These are phyloP conservation scores for Phaseolus coccineus DNA, from an alignment of 331 rosid species.

Conservation along the genomic window DNA sequence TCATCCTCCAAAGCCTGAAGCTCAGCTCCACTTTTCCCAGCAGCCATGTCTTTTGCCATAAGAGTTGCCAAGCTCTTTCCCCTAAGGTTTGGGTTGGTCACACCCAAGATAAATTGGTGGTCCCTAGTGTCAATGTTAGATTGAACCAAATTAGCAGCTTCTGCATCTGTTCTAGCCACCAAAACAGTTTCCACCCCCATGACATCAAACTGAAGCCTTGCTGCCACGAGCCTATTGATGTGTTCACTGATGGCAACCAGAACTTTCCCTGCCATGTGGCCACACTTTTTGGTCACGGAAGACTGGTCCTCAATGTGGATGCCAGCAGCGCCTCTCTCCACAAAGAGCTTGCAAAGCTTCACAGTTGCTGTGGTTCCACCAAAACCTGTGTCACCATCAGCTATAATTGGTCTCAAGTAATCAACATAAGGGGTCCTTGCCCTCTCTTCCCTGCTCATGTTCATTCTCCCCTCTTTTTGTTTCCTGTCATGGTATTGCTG, in stretches of 20 bases:
- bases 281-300: constrained; percentile 89
- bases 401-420: constrained; percentile 91
- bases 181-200: constrained; percentile 92
- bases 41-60: constrained; percentile 69
- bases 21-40: constrained; percentile 74
- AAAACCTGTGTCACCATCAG: constrained; percentile 93
- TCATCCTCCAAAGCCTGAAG: constrained; percentile 82
- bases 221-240: constrained; percentile 92
- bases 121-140: constrained; percentile 86
- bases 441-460: constrained; percentile 80
- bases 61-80: constrained; percentile 68
- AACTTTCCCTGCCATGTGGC: constrained; percentile 98
- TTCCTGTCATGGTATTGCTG: constrained; percentile 94
- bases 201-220: constrained; percentile 92
- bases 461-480: constrained; percentile 90
- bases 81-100: constrained; percentile 62
- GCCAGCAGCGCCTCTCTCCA: constrained; percentile 96
- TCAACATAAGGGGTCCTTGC: constrained; percentile 78
- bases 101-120: constrained; percentile 92
- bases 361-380: constrained; percentile 92
- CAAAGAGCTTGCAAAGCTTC: constrained; percentile 96
- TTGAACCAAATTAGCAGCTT: constrained; percentile 79
- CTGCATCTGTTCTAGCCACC: constrained; percentile 95
- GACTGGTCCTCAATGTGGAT: constrained; percentile 98
- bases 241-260: constrained; percentile 84